These are phyloP conservation scores for Cynara cardunculus DNA, from an alignment of 129 eudicot genomes.

Conservation along the genomic window DNA sequence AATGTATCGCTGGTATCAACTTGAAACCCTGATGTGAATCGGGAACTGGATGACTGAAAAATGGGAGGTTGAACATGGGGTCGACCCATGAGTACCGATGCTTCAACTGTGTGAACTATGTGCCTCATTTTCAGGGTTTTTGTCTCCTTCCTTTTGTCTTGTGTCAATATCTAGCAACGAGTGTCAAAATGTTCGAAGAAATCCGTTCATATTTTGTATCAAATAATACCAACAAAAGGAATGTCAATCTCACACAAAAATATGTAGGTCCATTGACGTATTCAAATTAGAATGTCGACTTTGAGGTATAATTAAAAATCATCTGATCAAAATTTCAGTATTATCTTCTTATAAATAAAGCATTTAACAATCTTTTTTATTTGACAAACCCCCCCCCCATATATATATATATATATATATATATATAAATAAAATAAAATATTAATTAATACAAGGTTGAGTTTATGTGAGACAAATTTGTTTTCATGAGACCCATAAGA, in stretches of 20 bases:
- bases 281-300: background rate
- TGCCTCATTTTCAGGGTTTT: background rate
- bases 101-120: constrained; percentile 21
- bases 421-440: too few species aligned
- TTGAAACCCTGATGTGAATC: constrained; percentile 13
- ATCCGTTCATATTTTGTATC: background rate
- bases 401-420: too few species aligned
- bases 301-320: background rate
- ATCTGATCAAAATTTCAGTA: background rate
- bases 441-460: too few species aligned
- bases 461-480: too few species aligned
- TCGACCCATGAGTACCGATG: constrained; percentile 8
- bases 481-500: too few species aligned
- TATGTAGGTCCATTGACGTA: background rate
- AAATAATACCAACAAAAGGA: background rate
- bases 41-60: background rate
- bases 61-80: background rate
- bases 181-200: background rate
- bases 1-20: background rate
- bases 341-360: background rate
- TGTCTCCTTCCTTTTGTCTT: constrained; percentile 4
- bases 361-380: too few species aligned
- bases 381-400: too few species aligned
- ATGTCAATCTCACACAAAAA: background rate
- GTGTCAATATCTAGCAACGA: background rate